phyloP scores from a whole-genome alignment of 1,139 yeast genomes.

The Tardiomyces blankii region DNA sequence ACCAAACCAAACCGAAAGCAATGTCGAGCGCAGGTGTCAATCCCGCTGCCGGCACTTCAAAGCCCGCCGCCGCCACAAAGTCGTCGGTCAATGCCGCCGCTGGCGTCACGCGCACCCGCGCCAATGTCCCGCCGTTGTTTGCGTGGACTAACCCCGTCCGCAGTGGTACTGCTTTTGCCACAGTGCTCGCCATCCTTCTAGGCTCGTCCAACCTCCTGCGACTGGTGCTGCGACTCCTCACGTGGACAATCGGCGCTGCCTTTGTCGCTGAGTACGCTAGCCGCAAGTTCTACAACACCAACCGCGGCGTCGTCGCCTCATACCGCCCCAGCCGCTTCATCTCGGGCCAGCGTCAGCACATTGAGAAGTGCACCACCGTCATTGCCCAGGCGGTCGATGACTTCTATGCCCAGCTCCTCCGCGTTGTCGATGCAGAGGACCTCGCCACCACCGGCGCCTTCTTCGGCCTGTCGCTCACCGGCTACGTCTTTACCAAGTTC shows the following conservation, averaged over 20 bases:
- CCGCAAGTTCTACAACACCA: constrained; percentile 22
- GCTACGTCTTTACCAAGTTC: constrained; percentile 66
- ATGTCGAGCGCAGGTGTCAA: neutral
- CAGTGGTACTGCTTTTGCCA: constrained; percentile 67
- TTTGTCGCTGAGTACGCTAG: constrained; percentile 24
- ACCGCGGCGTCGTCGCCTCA: constrained; percentile 22
- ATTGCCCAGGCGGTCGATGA: constrained; percentile 22
- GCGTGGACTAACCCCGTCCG: constrained; percentile 75
- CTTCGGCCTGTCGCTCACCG: constrained; percentile 56
- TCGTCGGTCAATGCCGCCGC: neutral
- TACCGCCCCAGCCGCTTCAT: constrained; percentile 26
- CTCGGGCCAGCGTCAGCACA: constrained; percentile 19
- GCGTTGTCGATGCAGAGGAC: constrained; percentile 54
- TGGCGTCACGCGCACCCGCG: neutral
- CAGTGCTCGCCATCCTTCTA: constrained; percentile 35
- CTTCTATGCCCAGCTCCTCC: constrained; percentile 34
- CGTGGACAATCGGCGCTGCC: constrained; percentile 26
- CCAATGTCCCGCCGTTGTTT: constrained; percentile 34
- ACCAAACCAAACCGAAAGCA: neutral
- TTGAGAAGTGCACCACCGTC: constrained; percentile 21
- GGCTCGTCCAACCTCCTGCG: constrained; percentile 30
- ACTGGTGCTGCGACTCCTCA: constrained; percentile 43
- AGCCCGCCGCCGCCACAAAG: neutral
- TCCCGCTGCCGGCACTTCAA: neutral
- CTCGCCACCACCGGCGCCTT: constrained; percentile 55